Percentiles rank a stretch among this genome's conserved stretches.
Evolutionary conservation across 352 stramenopile species (phyloP).

Genomic region (Aphanomyces astaci): DNA sequence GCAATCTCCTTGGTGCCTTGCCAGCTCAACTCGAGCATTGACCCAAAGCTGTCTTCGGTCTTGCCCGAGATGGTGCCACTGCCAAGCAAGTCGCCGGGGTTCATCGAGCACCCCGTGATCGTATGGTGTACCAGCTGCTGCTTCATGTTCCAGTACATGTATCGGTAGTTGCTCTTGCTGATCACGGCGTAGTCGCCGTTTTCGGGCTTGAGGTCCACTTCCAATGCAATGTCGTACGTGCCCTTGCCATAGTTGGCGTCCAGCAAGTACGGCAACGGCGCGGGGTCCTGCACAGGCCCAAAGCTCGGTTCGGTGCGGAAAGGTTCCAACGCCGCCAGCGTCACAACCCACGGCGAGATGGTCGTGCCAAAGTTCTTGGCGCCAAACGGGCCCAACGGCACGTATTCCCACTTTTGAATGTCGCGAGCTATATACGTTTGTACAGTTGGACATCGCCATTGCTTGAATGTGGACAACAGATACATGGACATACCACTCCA

Average conservation of each 20-base stretch:
- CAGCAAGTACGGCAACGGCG: conserved; percentile 89
- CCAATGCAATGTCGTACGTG: conserved; percentile 87
- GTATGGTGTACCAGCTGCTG: conserved; percentile 96
- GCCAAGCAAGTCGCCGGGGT: conserved; percentile 89
- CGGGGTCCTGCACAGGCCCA: conserved; percentile 77
- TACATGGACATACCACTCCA: conserved; percentile 84
- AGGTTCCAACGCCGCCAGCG: conserved; percentile 89
- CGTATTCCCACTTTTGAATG: conserved; percentile 97
- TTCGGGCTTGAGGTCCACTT: conserved; percentile 57
- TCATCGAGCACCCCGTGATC: conserved; percentile 95
- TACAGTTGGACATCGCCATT: background rate
- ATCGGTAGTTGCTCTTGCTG: conserved; percentile 90
- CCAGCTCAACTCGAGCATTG: conserved; percentile 95
- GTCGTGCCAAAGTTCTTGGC: conserved; percentile 97
- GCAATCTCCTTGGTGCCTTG: conserved; percentile 80
- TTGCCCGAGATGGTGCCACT: conserved; percentile 93
- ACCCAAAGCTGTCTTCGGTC: conserved; percentile 84
- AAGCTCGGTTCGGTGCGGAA: conserved; percentile 89
- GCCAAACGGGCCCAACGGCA: conserved; percentile 94
- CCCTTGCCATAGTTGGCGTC: conserved; percentile 85
- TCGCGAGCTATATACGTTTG: conserved; percentile 37
- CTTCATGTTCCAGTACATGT: conserved; percentile 98
- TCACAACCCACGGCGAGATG: conserved; percentile 95
- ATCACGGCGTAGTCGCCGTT: conserved; percentile 50
- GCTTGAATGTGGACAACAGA: background rate